Conservation (phyloP, 164 flowering plant species). For the Dillenia suffruticosa region DNA sequence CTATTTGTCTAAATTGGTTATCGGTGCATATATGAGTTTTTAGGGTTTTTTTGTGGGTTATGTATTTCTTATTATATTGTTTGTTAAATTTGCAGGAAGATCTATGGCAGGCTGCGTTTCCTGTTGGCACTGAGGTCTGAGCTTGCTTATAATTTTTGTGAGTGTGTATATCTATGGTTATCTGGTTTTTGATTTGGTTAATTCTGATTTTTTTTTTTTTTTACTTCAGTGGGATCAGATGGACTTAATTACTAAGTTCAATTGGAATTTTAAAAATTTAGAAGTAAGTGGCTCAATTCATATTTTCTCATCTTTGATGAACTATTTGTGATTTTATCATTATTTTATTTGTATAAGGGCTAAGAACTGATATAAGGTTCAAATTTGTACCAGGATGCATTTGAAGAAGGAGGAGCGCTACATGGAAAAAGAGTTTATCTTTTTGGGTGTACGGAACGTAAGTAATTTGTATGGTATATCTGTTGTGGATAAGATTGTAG, state of each 20-base stretch:
- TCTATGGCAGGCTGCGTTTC: slow-evolving; percentile 72
- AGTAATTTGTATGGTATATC: slow-evolving; percentile 17
- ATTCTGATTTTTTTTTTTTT: background rate
- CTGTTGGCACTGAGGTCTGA: slow-evolving; percentile 95
- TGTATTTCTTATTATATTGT: background rate
- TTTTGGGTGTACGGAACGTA: slow-evolving; percentile 91
- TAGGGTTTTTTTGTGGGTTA: background rate
- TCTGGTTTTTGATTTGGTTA: background rate
- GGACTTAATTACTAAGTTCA: slow-evolving; percentile 67
- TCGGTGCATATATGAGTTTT: background rate
- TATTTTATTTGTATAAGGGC: too few species aligned
- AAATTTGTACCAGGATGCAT: slow-evolving; percentile 55
- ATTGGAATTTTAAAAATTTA: slow-evolving; percentile 84
- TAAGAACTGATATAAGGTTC: too few species aligned
- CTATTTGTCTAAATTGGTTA: background rate
- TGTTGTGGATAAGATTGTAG: background rate
- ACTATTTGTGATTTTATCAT: too few species aligned
- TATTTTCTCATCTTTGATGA: background rate
- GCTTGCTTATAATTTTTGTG: background rate
- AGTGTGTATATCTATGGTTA: too few species aligned
- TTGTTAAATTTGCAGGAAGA: slow-evolving; percentile 60
- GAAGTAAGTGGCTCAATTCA: slow-evolving; percentile 52
- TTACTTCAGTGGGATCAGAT: slow-evolving; percentile 85
- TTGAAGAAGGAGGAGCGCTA: slow-evolving; percentile 87
- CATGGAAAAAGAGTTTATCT: slow-evolving; percentile 77